Base-by-base conservation (phyloP, 2,329 filamentous ascomycete genomes). In the Blastomyces percursus region DNA sequence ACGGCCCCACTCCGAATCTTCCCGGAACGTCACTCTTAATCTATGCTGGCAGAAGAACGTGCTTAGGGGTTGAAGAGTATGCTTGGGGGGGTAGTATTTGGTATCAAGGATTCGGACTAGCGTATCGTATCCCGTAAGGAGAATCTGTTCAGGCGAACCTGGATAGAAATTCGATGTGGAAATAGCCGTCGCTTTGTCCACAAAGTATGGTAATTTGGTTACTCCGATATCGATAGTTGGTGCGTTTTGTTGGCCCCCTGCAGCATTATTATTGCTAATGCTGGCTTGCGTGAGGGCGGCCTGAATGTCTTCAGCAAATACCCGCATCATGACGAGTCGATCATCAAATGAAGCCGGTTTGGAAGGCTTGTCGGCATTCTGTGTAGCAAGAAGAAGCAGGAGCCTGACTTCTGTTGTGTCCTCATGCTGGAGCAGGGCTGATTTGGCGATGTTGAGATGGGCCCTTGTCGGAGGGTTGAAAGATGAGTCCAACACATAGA, bases 391-490 rank as follows among this genome's bases (percentile, higher is more conserved):
- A 0, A 87, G 77, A 1, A 87, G 77, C 3, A 87, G 72, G 1
- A 87, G 69, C 9, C 84, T 63, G 70, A 66, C 60, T 69, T 77
- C 65, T 30, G 69, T 65, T 44, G 62, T 60, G 61, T 63, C 62
- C 7, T 68, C 64, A 48, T 76, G 73, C 54, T 51, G 40, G 46
- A 55, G 72, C 5, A 86, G 66, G 1, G 84, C 83, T 19, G 81
- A 80, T 38, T 76, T 77, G 5, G 80, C 82, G 42, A 87, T 80
- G 27, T 76, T 75, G 21, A 81, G 74, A 69, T 87, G 84, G 11
- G 84, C 85, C 60, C 77, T 75, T 2, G 83, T 84, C 1, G 85
- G 85, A 12, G 85, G 85, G 65, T 87, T 87, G 79, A 86, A 87
- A 30, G 83, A 86, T 0, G 84, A 86, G 70, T 87, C 85, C 55